Evolutionary conservation across 2,329 filamentous ascomycete species (phyloP).

Genomic region (Paraphaeosphaeria sporulosa): DNA sequence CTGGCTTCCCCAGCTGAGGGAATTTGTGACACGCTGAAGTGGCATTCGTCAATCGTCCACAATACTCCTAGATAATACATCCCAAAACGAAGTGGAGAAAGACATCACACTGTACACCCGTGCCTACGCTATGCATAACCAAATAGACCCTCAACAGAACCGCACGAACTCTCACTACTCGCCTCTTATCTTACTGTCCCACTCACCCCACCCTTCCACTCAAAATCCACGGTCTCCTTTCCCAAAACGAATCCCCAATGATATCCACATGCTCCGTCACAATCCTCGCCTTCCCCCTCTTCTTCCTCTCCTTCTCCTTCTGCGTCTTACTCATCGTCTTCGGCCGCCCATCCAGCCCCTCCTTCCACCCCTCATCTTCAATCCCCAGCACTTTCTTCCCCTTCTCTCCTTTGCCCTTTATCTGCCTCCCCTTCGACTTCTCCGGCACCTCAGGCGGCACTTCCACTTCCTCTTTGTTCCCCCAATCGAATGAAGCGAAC

Average conservation of each 20-base stretch:
- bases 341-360: conserved; percentile 45
- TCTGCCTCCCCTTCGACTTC: conserved; percentile 12
- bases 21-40: too few species aligned
- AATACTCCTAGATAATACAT: background rate
- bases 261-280: conserved; percentile 89
- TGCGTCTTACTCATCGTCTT: conserved; percentile 76
- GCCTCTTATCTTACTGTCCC: too few species aligned
- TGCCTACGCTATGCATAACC: background rate
- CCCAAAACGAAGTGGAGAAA: background rate
- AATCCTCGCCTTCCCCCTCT: conserved; percentile 79
- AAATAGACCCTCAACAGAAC: background rate
- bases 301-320: conserved; percentile 81
- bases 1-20: too few species aligned
- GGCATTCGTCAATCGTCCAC: background rate
- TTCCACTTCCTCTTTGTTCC: background rate
- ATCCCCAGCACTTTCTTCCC: background rate
- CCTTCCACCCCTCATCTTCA: conserved; percentile 25
- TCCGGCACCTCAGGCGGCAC: conserved; percentile 1
- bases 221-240: conserved; percentile 77
- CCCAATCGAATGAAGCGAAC: conserved; percentile 8
- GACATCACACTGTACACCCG: background rate
- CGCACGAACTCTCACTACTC: background rate
- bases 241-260: conserved; percentile 96
- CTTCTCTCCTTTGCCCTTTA: conserved; percentile 12
- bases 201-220: conserved; percentile 42